A percentile compares a stretch with the other conserved stretches of the same genome.
Evolutionary conservation across 306 rosid genomes (phyloP).

Genomic region (Cicer bijugum): DNA sequence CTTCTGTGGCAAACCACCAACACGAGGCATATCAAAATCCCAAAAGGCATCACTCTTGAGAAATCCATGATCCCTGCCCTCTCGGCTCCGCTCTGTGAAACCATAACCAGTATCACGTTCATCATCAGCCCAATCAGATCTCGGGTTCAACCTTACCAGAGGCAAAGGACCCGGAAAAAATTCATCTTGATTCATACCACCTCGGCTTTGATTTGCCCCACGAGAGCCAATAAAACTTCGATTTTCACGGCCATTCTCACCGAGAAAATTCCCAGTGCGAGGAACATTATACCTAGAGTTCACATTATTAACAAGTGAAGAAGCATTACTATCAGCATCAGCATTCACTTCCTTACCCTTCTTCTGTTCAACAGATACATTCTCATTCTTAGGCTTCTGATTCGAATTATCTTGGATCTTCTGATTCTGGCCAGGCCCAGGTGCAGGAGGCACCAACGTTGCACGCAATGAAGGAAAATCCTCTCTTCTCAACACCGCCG

Average conservation of each 20-base stretch:
- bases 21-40: conserved; percentile 89
- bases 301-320: conserved; percentile 53
- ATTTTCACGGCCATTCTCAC: conserved; percentile 47
- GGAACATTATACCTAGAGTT: conserved; percentile 53
- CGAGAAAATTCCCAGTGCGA: conserved; percentile 40
- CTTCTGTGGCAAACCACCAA: conserved; percentile 68
- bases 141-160: conserved; percentile 66
- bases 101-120: conserved; percentile 92
- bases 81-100: conserved; percentile 64
- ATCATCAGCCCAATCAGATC: conserved; percentile 98
- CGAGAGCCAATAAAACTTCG: conserved; percentile 50
- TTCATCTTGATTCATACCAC: conserved; percentile 64
- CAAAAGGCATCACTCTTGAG: conserved; percentile 68
- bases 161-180: conserved; percentile 80
- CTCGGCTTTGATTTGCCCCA: conserved; percentile 40
- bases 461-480: conserved; percentile 93
- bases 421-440: conserved; percentile 53
- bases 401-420: conserved; percentile 65
- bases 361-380: conserved; percentile 52
- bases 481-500: conserved; percentile 79
- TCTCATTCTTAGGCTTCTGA: conserved; percentile 63
- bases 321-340: conserved; percentile 34
- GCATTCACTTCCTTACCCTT: conserved; percentile 33
- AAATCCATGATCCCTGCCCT: conserved; percentile 71
- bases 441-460: conserved; percentile 63